Base-by-base conservation (phyloP, 2,329 filamentous ascomycete genomes). In the Ilyonectria robusta region DNA sequence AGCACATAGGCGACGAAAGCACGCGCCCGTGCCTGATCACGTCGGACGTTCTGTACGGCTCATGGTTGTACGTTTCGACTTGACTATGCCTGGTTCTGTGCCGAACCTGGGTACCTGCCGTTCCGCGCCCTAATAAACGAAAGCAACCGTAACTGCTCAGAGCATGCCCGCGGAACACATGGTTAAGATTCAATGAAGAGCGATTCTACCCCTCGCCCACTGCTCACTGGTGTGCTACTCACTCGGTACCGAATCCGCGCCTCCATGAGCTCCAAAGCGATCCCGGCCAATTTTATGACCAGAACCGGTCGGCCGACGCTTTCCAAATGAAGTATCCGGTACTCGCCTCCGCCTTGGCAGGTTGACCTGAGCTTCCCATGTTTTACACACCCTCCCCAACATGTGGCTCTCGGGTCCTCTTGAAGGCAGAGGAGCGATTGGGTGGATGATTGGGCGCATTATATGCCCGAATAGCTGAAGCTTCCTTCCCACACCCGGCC, bases 1-100 rank as follows among this genome's bases (percentile, higher is more conserved):
- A 75, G 71, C 66, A 70, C 59, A 55, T 72, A 72, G 68, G 53
- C 31, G 48, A 67, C 35, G 40, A 62, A 68, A 44, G 35, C 44
- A 58, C 58, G 42, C 23, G 13, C 21, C 54, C 37, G 53, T 35
- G 62, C 37, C 37, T 23, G 35, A 37, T 13, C 57, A 59, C 13
- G n/a, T 33, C 61, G 62, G 66, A 57, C 57, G 51, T 51, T 48
- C 26, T 17, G 44, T 44, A 54, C 60, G 33, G 44, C 42, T 58
- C 31, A 55, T 54, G 29, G 17, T 26, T 37, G 50, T 35, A 31
- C 44, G 40, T 26, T 46, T 48, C 56, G 44, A 65, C 29, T 53
- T 47, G 29, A 35, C 35, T 17, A 23, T 54, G 40, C 37, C 37
- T 47, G 47, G 8, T 33, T 46, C 21, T 21, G 37, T 7, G 46